phyloP scores from a whole-genome alignment of 371 early-diverging fungal genomes.

The Mortierella sp. region DNA sequence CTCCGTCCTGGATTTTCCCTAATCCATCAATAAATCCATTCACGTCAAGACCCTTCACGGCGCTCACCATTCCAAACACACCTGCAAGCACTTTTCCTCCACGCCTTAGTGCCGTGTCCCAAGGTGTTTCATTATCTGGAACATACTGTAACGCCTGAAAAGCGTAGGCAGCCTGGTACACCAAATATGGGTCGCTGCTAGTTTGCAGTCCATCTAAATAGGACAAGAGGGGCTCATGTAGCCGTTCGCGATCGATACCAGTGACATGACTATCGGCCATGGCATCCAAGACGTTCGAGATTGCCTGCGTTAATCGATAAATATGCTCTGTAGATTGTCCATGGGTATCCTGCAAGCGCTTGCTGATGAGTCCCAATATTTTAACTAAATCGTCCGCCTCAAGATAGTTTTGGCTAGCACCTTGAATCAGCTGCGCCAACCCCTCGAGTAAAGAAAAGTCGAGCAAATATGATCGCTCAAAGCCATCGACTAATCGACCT shows the following conservation, averaged over 20 bases:
- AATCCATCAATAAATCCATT: slow-evolving; percentile 15
- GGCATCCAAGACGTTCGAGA: slow-evolving; percentile 17
- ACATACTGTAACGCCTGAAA: slow-evolving; percentile 14
- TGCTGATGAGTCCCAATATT: slow-evolving; percentile 8
- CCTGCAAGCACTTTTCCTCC: slow-evolving; percentile 8
- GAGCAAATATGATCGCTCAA: not conserved
- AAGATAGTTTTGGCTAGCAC: not conserved
- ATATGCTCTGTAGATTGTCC: slow-evolving; percentile 2
- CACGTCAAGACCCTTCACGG: slow-evolving; percentile 18
- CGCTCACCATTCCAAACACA: slow-evolving; percentile 4
- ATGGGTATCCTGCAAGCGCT: slow-evolving; percentile 13
- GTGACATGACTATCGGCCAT: slow-evolving; percentile 15
- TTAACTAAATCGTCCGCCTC: slow-evolving; percentile 15
- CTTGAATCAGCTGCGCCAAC: slow-evolving; percentile 9
- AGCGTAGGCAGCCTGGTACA: slow-evolving; percentile 21
- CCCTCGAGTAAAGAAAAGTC: slow-evolving; percentile 11
- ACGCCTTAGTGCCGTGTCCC: slow-evolving; percentile 9
- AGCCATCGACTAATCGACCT: not conserved
- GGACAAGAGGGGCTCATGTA: slow-evolving; percentile 3
- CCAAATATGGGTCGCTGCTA: slow-evolving; percentile 12
- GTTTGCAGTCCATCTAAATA: slow-evolving; percentile 1
- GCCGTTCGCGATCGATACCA: slow-evolving; percentile 2
- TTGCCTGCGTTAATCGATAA: slow-evolving; percentile 3
- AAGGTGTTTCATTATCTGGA: slow-evolving; percentile 15
- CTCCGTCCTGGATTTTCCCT: slow-evolving; percentile 1